phyloP scores from a whole-genome alignment of 768 basidiomycete genomes.

The Hypholoma fasciculare region DNA sequence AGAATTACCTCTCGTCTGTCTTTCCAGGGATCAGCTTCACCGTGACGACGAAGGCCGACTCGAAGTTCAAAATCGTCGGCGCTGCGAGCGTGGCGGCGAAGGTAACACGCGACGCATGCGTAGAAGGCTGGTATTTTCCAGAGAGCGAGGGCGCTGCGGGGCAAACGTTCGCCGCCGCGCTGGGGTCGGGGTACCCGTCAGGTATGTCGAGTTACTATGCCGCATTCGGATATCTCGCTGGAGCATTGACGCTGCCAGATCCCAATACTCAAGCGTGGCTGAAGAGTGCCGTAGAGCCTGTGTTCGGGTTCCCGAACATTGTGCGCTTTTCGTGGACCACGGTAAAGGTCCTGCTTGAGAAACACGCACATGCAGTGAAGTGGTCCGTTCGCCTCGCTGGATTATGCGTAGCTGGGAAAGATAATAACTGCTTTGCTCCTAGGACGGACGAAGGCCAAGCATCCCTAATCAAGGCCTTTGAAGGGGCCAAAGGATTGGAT shows the following conservation, averaged over 20 bases:
- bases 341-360: conserved; percentile 81
- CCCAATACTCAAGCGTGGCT: conserved; percentile 93
- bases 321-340: conserved; percentile 97
- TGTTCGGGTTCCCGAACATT: conserved; percentile 90
- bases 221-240: too few relatives aligned
- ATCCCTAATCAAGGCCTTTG: conserved; percentile 74
- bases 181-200: conserved; percentile 92
- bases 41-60: conserved; percentile 91
- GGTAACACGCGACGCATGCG: conserved; percentile 89
- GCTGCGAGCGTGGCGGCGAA: conserved; percentile 99
- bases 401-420: neutral
- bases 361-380: conserved; percentile 72
- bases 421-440: neutral
- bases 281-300: conserved; percentile 69
- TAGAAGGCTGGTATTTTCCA: conserved; percentile 84
- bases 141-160: conserved; percentile 41
- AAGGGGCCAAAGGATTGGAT: conserved; percentile 66
- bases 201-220: conserved; percentile 38
- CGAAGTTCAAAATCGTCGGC: conserved; percentile 94
- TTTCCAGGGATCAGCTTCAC: conserved; percentile 90
- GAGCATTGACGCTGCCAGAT: conserved; percentile 44
- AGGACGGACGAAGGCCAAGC: conserved; percentile 89
- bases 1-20: conserved; percentile 73
- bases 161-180: conserved; percentile 30
- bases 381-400: conserved; percentile 53